Conservation (phyloP, 306 rosid genomes). For the Quercus engelmannii region DNA sequence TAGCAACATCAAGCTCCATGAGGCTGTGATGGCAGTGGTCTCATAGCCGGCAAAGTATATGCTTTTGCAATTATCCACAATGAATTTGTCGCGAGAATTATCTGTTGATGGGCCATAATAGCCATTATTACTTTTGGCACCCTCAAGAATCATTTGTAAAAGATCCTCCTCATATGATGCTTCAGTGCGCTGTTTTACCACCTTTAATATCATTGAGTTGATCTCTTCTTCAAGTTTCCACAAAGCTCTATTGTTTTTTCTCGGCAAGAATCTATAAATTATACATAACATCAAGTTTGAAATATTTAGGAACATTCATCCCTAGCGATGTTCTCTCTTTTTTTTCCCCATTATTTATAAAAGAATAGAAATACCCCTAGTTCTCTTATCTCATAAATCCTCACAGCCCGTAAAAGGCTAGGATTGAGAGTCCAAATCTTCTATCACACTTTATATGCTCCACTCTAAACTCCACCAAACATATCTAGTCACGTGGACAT, state of each 20-base stretch:
- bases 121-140: conserved; percentile 35
- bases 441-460: no score
- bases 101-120: background rate
- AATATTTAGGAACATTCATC: background rate
- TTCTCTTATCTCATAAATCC: no score
- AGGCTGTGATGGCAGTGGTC: conserved; percentile 15
- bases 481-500: no score
- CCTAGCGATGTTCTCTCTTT: no score
- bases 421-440: no score
- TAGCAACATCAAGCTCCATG: conserved; percentile 27
- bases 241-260: conserved; percentile 39
- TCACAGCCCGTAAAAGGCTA: no score
- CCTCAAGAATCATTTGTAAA: conserved; percentile 59
- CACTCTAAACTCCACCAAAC: no score
- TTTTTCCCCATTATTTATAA: no score
- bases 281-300: background rate
- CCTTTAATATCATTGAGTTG: conserved; percentile 34
- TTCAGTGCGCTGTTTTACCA: conserved; percentile 39
- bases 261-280: conserved; percentile 52
- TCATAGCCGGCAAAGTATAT: conserved; percentile 32
- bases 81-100: conserved; percentile 22
- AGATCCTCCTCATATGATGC: conserved; percentile 49
- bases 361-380: no score
- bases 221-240: conserved; percentile 68
- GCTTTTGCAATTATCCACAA: conserved; percentile 36